These are phyloP conservation scores for Carex parvula DNA, from an alignment of 176 grass and related monocot genomes.

Conservation along the genomic window DNA sequence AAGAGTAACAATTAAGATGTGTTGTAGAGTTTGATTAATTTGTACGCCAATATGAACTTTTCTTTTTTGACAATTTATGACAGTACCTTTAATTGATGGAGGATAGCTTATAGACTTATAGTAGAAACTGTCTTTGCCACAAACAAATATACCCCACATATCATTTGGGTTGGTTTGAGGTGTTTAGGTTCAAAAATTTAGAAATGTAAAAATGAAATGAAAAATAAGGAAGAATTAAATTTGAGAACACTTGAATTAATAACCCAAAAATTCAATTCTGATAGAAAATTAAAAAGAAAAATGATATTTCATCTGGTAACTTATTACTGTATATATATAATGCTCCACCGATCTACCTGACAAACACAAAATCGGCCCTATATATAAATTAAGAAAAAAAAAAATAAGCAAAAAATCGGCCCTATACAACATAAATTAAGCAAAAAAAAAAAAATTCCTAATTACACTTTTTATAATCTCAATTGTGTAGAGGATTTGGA, in stretches of 20 bases:
- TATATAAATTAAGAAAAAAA: no score
- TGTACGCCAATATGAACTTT: background rate
- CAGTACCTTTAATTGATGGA: conserved; percentile 1
- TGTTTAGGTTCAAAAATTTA: background rate
- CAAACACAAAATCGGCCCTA: conserved; percentile 11
- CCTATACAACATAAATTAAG: conserved; percentile 5
- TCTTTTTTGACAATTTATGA: background rate
- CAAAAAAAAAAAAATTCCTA: background rate
- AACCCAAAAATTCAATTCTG: background rate
- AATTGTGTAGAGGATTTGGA: conserved; percentile 84
- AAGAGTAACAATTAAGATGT: background rate
- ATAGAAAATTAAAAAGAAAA: background rate
- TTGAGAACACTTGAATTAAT: background rate
- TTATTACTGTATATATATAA: conserved; percentile 5
- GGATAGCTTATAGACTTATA: background rate
- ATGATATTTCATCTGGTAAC: no score
- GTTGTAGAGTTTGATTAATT: background rate
- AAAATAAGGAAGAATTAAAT: background rate
- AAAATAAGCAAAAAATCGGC: no score
- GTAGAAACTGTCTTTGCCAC: background rate
- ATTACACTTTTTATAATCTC: conserved; percentile 23
- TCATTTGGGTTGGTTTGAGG: background rate
- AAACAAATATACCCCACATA: background rate
- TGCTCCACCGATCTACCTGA: conserved; percentile 10
- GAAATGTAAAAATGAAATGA: background rate